These are phyloP conservation scores for Andrographis paniculata DNA, from an alignment of 305 asterid genomes.

Conservation along the genomic window DNA sequence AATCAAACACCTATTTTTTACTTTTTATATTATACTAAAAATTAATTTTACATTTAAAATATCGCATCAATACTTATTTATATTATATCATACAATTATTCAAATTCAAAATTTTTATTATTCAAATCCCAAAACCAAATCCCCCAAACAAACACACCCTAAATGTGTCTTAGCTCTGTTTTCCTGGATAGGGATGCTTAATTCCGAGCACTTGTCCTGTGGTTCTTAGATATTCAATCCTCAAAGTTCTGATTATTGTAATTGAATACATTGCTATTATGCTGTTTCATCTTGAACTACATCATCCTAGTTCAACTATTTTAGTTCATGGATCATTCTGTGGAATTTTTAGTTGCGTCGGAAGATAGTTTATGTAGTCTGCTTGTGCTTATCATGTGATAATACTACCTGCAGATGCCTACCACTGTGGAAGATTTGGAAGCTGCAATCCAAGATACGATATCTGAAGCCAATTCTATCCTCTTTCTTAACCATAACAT, in stretches of 20 bases:
- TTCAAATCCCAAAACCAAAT: too few relatives aligned
- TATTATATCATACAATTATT: too few relatives aligned
- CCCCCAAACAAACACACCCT: background rate
- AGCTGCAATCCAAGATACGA: constrained; percentile 79
- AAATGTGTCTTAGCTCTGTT: constrained; percentile 2
- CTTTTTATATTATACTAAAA: too few relatives aligned
- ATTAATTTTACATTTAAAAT: too few relatives aligned
- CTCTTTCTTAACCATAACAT: constrained; percentile 82
- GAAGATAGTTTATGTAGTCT: constrained; percentile 13
- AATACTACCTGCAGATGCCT: constrained; percentile 72
- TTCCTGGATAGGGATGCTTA: background rate
- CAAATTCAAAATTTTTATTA: too few relatives aligned
- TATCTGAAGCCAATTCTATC: constrained; percentile 81
- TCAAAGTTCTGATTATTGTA: constrained; percentile 1
- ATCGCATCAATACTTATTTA: too few relatives aligned
- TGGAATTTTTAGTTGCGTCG: background rate
- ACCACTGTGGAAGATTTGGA: constrained; percentile 82
- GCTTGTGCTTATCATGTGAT: constrained; percentile 13
- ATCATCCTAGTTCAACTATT: constrained; percentile 11
- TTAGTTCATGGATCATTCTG: constrained; percentile 15
- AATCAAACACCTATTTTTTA: too few relatives aligned
- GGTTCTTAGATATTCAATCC: constrained; percentile 4
- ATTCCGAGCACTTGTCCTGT: background rate
- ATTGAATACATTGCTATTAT: constrained; percentile 4
- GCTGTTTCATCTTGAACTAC: constrained; percentile 4